Percentiles rank a stretch among this genome's conserved stretches.
Evolutionary conservation across 257 asterid species (phyloP).

Genomic region (Solanum corneliomulleri): DNA sequence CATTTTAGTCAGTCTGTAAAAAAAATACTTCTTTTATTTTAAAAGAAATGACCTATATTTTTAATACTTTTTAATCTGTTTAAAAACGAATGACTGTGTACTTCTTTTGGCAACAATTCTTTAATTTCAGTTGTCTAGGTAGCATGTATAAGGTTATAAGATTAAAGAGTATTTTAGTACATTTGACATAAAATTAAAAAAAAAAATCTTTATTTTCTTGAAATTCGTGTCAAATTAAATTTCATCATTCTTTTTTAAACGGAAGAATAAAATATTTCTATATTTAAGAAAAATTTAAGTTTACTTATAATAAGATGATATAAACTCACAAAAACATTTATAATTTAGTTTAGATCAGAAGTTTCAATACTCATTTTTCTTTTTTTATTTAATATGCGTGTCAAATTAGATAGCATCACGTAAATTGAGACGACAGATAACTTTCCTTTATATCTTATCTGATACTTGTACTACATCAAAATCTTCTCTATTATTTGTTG

Average conservation of each 20-base stretch:
- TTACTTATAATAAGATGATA: too few relatives aligned
- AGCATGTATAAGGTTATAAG: accelerated
- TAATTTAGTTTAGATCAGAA: background rate
- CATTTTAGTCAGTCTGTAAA: accelerated
- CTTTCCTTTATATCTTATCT: conserved; percentile 7
- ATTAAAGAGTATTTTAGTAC: too few relatives aligned
- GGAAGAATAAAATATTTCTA: too few relatives aligned
- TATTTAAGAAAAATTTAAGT: background rate
- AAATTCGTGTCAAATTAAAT: background rate
- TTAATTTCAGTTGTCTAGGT: accelerated
- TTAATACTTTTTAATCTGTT: too few relatives aligned
- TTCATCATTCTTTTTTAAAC: background rate
- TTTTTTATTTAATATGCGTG: accelerated
- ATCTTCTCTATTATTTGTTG: conserved; percentile 28
- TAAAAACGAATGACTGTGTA: background rate
- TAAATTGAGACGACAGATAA: accelerated
- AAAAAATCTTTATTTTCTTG: too few relatives aligned
- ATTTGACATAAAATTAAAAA: too few relatives aligned
- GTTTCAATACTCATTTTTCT: background rate
- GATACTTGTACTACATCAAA: conserved; percentile 27
- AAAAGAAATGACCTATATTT: too few relatives aligned
- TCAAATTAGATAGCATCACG: background rate
- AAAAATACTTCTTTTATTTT: accelerated
- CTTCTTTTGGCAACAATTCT: background rate
- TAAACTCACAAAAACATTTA: background rate